Evolutionary conservation across 345 rosid species (phyloP).

Genomic region (Populus deltoides): DNA sequence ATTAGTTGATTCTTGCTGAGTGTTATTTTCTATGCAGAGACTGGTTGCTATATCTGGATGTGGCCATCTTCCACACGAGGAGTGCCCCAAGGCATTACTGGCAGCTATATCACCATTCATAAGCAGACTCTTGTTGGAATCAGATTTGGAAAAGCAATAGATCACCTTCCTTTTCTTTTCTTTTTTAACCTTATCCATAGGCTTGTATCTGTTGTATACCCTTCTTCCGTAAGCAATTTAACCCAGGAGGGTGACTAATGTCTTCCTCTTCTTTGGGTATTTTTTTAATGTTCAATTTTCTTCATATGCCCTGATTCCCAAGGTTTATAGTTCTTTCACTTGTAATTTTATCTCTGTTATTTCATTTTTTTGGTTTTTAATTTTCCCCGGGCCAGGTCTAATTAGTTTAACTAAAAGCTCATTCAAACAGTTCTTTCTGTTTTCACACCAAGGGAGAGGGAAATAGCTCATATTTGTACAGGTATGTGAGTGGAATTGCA

Average conservation of each 20-base stretch:
- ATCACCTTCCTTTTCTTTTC: conserved; percentile 10
- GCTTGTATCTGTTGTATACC: conserved; percentile 19
- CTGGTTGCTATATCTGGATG: conserved; percentile 91
- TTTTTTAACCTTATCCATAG: conserved; percentile 17
- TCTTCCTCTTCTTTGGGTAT: conserved; percentile 34
- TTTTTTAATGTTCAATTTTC: conserved; percentile 30
- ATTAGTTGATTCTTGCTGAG: background rate
- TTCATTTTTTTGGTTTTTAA: background rate
- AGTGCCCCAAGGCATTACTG: conserved; percentile 87
- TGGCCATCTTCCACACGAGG: conserved; percentile 98
- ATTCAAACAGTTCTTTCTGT: conserved; percentile 11
- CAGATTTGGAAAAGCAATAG: conserved; percentile 53
- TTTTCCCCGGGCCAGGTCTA: background rate
- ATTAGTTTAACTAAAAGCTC: conserved; percentile 1
- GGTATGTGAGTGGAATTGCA: conserved; percentile 17
- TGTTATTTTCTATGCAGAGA: conserved; percentile 54
- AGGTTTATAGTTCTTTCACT: conserved; percentile 30
- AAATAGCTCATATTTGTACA: conserved; percentile 29
- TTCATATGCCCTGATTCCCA: conserved; percentile 18
- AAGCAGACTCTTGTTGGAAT: conserved; percentile 49
- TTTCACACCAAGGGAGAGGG: conserved; percentile 23
- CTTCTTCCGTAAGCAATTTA: conserved; percentile 14
- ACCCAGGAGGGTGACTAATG: conserved; percentile 25
- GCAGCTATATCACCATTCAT: conserved; percentile 83
- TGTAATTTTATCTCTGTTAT: conserved; percentile 10